These are phyloP conservation scores for Echinosophora koreensis DNA, from an alignment of 306 rosid species.

Conservation along the genomic window DNA sequence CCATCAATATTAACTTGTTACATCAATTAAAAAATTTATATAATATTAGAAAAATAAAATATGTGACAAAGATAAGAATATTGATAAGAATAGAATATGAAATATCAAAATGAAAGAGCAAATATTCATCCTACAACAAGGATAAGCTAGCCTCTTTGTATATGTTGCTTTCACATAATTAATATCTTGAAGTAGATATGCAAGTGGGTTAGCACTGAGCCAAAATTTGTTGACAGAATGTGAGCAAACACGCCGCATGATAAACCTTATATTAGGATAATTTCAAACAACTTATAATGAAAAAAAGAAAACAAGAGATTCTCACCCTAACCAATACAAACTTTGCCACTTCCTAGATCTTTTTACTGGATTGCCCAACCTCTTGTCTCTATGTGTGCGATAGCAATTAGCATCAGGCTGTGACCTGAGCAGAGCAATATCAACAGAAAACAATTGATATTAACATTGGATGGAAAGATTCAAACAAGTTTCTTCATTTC, in stretches of 20 bases:
- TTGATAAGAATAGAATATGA: no score
- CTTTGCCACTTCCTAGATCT: no score
- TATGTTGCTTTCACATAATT: constrained; percentile 35
- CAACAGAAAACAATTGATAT: not conserved
- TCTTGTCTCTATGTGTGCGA: not conserved
- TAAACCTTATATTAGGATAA: not conserved
- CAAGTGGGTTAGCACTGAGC: constrained; percentile 14
- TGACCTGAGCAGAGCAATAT: not conserved
- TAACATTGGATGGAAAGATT: not conserved
- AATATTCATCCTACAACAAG: no score
- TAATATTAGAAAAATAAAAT: no score
- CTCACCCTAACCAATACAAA: no score
- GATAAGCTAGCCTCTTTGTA: not conserved
- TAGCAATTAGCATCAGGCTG: not conserved
- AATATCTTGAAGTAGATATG: constrained; percentile 26
- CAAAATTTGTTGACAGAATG: constrained; percentile 8
- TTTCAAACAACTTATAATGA: no score
- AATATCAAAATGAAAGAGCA: no score
- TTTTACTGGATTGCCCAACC: not conserved
- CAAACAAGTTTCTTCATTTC: not conserved
- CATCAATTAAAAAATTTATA: no score
- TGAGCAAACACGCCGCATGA: not conserved
- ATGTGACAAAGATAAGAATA: no score
- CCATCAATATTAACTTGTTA: no score
- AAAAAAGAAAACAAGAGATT: no score